A percentile compares a stretch with the other conserved stretches of the same genome.
Evolutionary conservation across 2,329 filamentous ascomycete genomes (phyloP).

Genomic region (Fusarium sp.): DNA sequence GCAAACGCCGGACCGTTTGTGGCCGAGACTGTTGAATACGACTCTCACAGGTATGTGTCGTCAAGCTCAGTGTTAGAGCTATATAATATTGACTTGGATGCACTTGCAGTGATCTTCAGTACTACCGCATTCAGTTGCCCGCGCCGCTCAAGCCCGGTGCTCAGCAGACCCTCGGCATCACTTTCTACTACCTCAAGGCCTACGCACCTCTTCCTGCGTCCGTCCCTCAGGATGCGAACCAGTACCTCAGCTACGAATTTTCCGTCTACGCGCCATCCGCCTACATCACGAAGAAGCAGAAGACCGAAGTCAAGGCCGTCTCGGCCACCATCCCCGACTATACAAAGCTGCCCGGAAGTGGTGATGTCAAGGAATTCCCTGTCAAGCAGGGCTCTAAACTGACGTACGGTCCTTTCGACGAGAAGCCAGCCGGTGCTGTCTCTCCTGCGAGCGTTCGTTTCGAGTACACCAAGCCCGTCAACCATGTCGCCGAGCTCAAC

Average conservation of each 20-base stretch:
- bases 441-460: slow-evolving; percentile 86
- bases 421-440: slow-evolving; percentile 82
- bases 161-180: slow-evolving; percentile 90
- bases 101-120: slow-evolving; percentile 76
- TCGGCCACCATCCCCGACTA: slow-evolving; percentile 86
- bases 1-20: slow-evolving; percentile 76
- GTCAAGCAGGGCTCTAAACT: slow-evolving; percentile 88
- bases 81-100: slow-evolving; percentile 32
- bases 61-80: slow-evolving; percentile 4
- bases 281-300: slow-evolving; percentile 91
- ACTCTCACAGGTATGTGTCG: slow-evolving; percentile 68
- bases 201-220: slow-evolving; percentile 84
- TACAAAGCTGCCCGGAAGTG: slow-evolving; percentile 76
- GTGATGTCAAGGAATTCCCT: slow-evolving; percentile 76
- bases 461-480: slow-evolving; percentile 94
- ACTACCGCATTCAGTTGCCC: slow-evolving; percentile 87
- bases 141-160: slow-evolving; percentile 80
- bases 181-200: slow-evolving; percentile 85
- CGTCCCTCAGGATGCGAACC: slow-evolving; percentile 87
- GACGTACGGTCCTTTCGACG: slow-evolving; percentile 90
- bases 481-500: slow-evolving; percentile 83
- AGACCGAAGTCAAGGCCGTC: slow-evolving; percentile 95
- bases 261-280: slow-evolving; percentile 87
- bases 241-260: slow-evolving; percentile 89
- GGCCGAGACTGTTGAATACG: slow-evolving; percentile 77